phyloP scores from a whole-genome alignment of 495 filamentous ascomycete species.

The Schizothecium vesticola region DNA sequence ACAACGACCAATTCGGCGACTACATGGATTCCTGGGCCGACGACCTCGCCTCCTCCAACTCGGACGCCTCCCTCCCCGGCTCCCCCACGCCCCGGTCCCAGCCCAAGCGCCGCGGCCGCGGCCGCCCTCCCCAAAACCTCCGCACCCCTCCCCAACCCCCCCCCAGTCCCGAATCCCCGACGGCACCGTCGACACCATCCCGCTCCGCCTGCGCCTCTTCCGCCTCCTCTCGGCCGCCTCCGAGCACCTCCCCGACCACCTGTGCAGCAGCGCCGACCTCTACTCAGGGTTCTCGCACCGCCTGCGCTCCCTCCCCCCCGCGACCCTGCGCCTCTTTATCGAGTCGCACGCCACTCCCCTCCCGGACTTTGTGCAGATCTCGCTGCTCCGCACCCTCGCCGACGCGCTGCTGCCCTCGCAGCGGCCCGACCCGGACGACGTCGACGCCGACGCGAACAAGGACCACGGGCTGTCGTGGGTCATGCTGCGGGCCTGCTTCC shows the following conservation, averaged over 20 bases:
- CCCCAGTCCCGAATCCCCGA: slow-evolving; percentile 13
- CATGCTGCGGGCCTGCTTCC: slow-evolving; percentile 61
- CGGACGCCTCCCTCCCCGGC: not conserved
- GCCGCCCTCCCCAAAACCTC: not conserved
- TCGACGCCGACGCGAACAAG: slow-evolving; percentile 30
- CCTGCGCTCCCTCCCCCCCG: slow-evolving; percentile 60
- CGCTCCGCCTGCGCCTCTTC: slow-evolving; percentile 61
- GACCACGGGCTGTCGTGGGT: slow-evolving; percentile 47
- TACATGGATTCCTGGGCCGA: slow-evolving; percentile 36
- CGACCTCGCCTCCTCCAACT: slow-evolving; percentile 23
- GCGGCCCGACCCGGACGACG: slow-evolving; percentile 39
- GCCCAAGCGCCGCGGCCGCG: not conserved
- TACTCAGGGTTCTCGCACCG: slow-evolving; percentile 63
- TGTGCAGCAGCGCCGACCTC: slow-evolving; percentile 56
- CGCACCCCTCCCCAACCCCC: not conserved
- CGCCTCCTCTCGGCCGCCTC: slow-evolving; percentile 27
- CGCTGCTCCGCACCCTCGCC: slow-evolving; percentile 61
- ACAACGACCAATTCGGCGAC: slow-evolving; percentile 41
- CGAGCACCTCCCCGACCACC: slow-evolving; percentile 24
- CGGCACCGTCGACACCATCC: slow-evolving; percentile 54
- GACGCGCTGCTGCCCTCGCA: slow-evolving; percentile 55
- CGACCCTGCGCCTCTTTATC: slow-evolving; percentile 68
- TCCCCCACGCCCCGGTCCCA: not conserved
- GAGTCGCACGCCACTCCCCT: slow-evolving; percentile 44
- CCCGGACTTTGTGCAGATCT: slow-evolving; percentile 46